phyloP scores from a whole-genome alignment of 2,329 filamentous ascomycete species.

The Stachybotrys chartarum region DNA sequence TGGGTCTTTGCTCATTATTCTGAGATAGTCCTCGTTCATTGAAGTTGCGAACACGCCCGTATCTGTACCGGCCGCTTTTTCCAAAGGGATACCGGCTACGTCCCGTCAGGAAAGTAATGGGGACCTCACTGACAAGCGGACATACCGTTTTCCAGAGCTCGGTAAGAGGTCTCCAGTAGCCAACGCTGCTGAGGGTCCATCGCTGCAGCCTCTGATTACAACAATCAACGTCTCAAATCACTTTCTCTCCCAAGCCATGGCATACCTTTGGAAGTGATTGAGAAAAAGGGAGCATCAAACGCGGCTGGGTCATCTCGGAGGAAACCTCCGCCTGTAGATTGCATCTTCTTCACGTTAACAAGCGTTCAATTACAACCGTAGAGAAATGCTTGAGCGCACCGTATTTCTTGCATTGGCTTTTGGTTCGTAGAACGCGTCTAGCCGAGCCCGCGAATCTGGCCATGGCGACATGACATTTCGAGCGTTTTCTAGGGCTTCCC shows the following conservation, averaged over 20 bases:
- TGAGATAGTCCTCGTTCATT: conserved; percentile 23
- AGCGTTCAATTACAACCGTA: background rate
- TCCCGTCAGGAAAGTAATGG: background rate
- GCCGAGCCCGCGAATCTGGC: background rate
- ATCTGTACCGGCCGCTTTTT: conserved; percentile 13
- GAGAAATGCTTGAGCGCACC: background rate
- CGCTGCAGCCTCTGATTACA: conserved; percentile 1
- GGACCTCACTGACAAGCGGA: background rate
- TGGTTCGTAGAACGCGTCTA: background rate
- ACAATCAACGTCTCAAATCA: background rate
- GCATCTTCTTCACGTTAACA: background rate
- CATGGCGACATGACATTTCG: background rate
- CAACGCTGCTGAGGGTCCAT: conserved; percentile 7
- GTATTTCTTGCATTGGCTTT: background rate
- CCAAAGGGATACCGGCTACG: conserved; percentile 6
- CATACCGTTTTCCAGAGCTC: conserved; percentile 2
- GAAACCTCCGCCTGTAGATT: background rate
- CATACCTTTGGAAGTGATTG: conserved; percentile 12
- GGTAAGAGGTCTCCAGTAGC: conserved; percentile 5
- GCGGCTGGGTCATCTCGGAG: conserved; percentile 1
- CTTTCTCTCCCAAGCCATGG: conserved; percentile 6
- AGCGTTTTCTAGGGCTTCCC: background rate
- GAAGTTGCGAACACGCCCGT: conserved; percentile 29
- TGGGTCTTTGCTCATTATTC: conserved; percentile 15
- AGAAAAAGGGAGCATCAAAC: conserved; percentile 18